Base-by-base conservation (phyloP, 2,329 filamentous ascomycete genomes). In the Phaeosphaeriaceae sp. region DNA sequence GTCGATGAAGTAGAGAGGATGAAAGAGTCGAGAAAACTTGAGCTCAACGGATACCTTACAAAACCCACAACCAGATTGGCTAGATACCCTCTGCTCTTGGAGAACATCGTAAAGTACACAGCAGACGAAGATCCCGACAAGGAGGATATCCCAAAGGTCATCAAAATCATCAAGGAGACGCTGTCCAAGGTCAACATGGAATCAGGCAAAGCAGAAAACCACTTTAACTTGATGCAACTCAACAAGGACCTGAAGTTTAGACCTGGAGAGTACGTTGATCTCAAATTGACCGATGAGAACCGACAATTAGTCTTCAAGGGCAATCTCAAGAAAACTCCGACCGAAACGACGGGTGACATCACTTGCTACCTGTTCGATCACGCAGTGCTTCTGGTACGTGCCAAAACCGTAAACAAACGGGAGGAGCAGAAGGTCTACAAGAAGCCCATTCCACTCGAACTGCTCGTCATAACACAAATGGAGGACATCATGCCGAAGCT, bases 311-410 rank as follows among this genome's bases (percentile, higher is more conserved):
- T 99, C 62, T 97, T 94, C 80, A 99, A 98, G 82, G 93, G 92
- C 71, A 89, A 89, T 61, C 86, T 99, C 78, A 98, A 97, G 83
- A 98, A 98, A 82, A 88, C 89, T 4, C 90, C 93, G 0, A 93
- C 91, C 0, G 93, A 97, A 74, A 90, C 88, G 48, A 88, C 73
- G 24, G 79, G 90, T 1, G 94, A 98, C 70, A 94, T 99, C 46
- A 95, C 93, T 20, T 93, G 92, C 17, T 99, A 96, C 81, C 84
- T 99, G 22, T 97, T 99, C 74, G 95, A 99, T 72, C 95, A 99
- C 76, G 94, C 95, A 2, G 90, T 99, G 52, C 84, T 99, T 36
- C 85, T 99, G 42, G 95, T 97, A 64, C 87, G 93, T 52, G 89
- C 93, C 64, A 99, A 98, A 81, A 89, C 90, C 58, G 91, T 91